A percentile compares a stretch with the other conserved stretches of the same genome.
Conservation (phyloP, 179 eudicot genomes). For the Spergularia azorica region DNA sequence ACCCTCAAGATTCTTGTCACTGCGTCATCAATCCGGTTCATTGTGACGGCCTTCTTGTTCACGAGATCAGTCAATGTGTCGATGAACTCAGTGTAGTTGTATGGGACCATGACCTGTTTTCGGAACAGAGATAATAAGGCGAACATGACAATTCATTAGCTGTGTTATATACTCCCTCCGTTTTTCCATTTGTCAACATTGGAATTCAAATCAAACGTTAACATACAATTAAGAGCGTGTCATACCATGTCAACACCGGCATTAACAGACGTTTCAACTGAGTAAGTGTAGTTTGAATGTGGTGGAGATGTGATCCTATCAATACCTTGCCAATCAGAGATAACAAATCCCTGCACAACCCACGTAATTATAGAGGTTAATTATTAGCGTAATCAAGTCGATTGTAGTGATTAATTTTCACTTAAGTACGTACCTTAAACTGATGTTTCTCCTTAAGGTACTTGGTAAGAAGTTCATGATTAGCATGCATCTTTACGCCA, state of each 20-base stretch:
- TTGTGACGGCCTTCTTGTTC: constrained; percentile 30
- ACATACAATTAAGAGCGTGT: background rate
- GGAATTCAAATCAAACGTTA: no score
- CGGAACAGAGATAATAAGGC: background rate
- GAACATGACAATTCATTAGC: background rate
- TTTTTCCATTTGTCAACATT: no score
- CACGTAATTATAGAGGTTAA: background rate
- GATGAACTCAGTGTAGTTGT: constrained; percentile 26
- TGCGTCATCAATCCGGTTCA: constrained; percentile 49
- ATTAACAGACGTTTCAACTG: constrained; percentile 31
- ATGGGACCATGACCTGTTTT: constrained; percentile 41
- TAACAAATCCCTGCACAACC: constrained; percentile 40
- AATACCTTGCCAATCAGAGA: constrained; percentile 45
- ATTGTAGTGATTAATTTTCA: background rate
- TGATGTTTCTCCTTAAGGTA: constrained; percentile 33
- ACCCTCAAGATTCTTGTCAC: constrained; percentile 45
- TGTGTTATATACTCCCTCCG: background rate
- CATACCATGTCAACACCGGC: constrained; percentile 53
- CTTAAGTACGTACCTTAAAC: constrained; percentile 21
- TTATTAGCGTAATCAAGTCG: background rate
- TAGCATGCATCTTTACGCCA: constrained; percentile 42
- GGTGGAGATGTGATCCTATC: constrained; percentile 41
- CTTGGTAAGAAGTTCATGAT: constrained; percentile 33
- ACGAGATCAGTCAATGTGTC: constrained; percentile 33
- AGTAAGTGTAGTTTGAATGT: constrained; percentile 38